Evolutionary conservation across 345 rosid genomes (phyloP), one percentile per base, ranked within the genome.

Genomic region (Garcia nutans): DNA sequence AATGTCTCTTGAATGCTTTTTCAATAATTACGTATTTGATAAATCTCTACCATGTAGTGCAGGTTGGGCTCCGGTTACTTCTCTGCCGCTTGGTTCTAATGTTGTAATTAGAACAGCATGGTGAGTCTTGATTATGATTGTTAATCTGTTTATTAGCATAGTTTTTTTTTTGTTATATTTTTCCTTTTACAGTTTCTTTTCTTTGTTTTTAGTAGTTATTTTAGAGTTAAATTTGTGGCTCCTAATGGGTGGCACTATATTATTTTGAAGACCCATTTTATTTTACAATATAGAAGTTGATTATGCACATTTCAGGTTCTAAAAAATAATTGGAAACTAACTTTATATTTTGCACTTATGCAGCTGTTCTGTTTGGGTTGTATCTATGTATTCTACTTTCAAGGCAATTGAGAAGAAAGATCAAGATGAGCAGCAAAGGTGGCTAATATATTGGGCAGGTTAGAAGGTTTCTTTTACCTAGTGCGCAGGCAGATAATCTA

Each of bases 301-400:
- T 28, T 8, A 28, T 24, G 6, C 8, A 19, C 52, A 33, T 24
- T 22, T 56, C 19, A 15, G 37, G 1, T 41, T 15, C 26, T 10
- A 47, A 24, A 12, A 37, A 24, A 24, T 55, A 6, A n/a, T 71
- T 71, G 23, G 56, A 45, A 13, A 22, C 22, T 37, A 33, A 33
- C 16, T 31, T 74, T 41, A 65, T 66, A 19, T 67, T 61, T 20
- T 28, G 20, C 61, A 8, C 10, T 77, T 78, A 8, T 75, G 72
- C 88, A 96, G 99, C 84, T 93, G 97, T 73, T 81, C 94, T 4
- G 88, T 92, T 58, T 96, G 97, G 79, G 79, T 82, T 8, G 90
- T 90, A 62, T 98, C 99, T 28, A 92, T 93, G 31, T 96, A 93
- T 86, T 88, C 96, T 0, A 93, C 98, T 17, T 88, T 92, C 76